Evolutionary conservation across 129 eudicot species (phyloP).

Genomic region (Apium graveolens): DNA sequence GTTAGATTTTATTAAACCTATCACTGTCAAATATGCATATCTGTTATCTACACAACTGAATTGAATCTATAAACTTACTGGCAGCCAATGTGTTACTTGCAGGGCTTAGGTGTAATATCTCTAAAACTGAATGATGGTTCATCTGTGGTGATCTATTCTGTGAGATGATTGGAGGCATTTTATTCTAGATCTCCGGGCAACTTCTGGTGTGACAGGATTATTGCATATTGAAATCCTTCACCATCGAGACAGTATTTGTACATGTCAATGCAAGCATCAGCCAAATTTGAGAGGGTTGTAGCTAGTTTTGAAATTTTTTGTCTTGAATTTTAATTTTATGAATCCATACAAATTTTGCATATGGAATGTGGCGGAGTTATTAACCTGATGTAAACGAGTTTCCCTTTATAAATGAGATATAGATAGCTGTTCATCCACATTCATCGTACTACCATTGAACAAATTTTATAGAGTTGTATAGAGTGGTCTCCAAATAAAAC

Average conservation of each 20-base stretch:
- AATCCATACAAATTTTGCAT: conserved; percentile 29
- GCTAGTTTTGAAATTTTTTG: conserved; percentile 22
- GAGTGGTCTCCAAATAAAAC: background rate
- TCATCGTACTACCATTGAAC: background rate
- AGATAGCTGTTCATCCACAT: background rate
- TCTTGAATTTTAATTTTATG: conserved; percentile 34
- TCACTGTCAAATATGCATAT: background rate
- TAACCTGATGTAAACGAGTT: background rate
- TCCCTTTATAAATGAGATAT: conserved; percentile 1
- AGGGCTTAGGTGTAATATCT: background rate
- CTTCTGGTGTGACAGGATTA: background rate
- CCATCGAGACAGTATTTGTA: background rate
- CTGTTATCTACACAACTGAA: background rate
- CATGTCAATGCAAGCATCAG: conserved; percentile 4
- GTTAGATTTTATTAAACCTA: background rate
- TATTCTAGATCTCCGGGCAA: background rate
- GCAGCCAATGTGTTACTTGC: background rate
- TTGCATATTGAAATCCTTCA: background rate
- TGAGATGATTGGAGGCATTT: background rate
- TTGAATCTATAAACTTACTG: conserved; percentile 1
- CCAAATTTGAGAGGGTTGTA: conserved; percentile 5
- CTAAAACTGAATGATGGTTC: conserved; percentile 1
- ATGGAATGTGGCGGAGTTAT: conserved; percentile 30
- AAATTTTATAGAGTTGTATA: background rate
- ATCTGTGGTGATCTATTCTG: background rate